Evolutionary conservation across 75 land plant genomes (phyloP).

Genomic region (Sequoia sempervirens): DNA sequence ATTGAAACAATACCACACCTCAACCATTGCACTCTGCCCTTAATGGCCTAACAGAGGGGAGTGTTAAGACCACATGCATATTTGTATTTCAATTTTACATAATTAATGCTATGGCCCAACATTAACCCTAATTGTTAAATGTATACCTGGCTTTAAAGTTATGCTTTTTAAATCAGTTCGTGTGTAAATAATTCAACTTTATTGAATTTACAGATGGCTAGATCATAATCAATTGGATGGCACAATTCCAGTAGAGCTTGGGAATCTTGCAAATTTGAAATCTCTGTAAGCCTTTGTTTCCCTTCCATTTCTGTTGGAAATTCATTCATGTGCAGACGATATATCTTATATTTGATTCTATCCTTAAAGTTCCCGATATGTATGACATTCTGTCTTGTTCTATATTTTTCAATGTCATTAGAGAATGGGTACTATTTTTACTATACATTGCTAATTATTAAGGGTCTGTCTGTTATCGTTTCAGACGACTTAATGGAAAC

Average conservation of each 20-base stretch:
- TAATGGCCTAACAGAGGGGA: background rate
- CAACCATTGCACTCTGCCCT: background rate
- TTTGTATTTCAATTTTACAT: background rate
- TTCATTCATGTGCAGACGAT: background rate
- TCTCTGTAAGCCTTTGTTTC: background rate
- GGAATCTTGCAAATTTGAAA: slow-evolving; percentile 7
- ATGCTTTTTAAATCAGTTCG: background rate
- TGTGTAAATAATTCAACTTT: background rate
- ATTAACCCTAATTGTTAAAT: background rate
- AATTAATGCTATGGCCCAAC: background rate
- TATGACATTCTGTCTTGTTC: background rate
- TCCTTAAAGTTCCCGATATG: background rate
- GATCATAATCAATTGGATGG: background rate
- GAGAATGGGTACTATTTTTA: background rate
- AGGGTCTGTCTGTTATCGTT: background rate
- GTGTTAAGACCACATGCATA: background rate
- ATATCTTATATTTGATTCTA: slow-evolving; percentile 4
- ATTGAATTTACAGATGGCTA: slow-evolving; percentile 4
- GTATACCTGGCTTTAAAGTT: background rate
- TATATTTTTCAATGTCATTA: background rate
- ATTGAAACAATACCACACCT: too few species aligned
- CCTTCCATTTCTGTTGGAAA: background rate
- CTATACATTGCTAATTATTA: background rate
- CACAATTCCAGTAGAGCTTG: background rate
- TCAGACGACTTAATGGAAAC: slow-evolving; percentile 2